These are phyloP conservation scores for Aspergillus costaricaensis DNA, from an alignment of 2,329 filamentous ascomycete species.

Conservation along the genomic window DNA sequence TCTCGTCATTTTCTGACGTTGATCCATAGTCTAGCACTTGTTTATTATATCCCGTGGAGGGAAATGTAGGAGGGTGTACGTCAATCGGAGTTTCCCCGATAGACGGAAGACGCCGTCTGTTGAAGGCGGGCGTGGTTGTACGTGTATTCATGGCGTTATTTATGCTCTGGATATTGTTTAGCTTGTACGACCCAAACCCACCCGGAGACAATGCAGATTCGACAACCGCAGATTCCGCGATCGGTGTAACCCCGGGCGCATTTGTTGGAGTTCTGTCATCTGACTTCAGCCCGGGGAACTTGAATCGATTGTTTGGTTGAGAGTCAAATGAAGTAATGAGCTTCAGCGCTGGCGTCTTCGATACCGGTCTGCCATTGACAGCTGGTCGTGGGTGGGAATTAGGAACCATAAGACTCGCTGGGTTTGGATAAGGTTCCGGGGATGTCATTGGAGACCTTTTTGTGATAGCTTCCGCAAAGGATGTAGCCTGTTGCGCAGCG, in stretches of 20 bases:
- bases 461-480: conserved; percentile 38
- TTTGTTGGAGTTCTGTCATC: conserved; percentile 73
- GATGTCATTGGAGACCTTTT: conserved; percentile 46
- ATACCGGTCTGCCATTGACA: conserved; percentile 60
- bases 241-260: conserved; percentile 77
- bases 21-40: conserved; percentile 50
- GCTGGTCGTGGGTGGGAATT: conserved; percentile 45
- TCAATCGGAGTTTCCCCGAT: conserved; percentile 70
- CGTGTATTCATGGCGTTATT: conserved; percentile 70
- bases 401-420: conserved; percentile 23
- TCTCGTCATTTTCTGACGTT: conserved; percentile 47
- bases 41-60: conserved; percentile 45
- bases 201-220: conserved; percentile 67
- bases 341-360: conserved; percentile 82
- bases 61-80: conserved; percentile 46
- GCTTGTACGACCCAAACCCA: conserved; percentile 60
- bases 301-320: conserved; percentile 55
- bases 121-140: conserved; percentile 62
- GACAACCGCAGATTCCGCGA: conserved; percentile 70
- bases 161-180: conserved; percentile 64
- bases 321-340: conserved; percentile 83
- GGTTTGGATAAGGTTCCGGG: conserved; percentile 55
- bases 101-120: conserved; percentile 69
- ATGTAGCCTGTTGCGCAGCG: conserved; percentile 64
- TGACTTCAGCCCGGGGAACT: conserved; percentile 59